phyloP scores from a whole-genome alignment of 2,329 filamentous ascomycete genomes.

The Shiraia sp. region DNA sequence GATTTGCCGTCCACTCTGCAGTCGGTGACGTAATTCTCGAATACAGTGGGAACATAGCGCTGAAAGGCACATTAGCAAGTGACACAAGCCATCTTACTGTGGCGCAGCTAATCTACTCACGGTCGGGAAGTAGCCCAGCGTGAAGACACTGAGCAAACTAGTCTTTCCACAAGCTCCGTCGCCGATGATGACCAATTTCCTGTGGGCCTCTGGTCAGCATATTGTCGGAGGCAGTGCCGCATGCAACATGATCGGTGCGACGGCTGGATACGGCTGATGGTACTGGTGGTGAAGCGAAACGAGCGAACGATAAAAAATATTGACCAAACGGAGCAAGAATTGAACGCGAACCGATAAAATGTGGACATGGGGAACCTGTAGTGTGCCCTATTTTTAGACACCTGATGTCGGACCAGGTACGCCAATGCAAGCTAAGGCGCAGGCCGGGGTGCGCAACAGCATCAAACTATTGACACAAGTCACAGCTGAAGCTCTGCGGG shows the following conservation, averaged over 20 bases:
- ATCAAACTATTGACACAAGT: constrained; percentile 26
- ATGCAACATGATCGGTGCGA: constrained; percentile 18
- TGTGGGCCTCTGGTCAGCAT: constrained; percentile 48
- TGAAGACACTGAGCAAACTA: constrained; percentile 95
- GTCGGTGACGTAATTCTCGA: constrained; percentile 99
- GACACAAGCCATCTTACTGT: constrained; percentile 15
- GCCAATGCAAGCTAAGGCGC: constrained; percentile 45
- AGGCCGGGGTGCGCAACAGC: constrained; percentile 29
- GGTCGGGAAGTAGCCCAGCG: constrained; percentile 94
- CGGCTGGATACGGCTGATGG: constrained; percentile 12
- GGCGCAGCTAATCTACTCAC: constrained; percentile 60
- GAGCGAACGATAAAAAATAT: constrained; percentile 8
- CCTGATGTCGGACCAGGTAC: constrained; percentile 40
- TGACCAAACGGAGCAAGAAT: constrained; percentile 19
- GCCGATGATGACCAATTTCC: constrained; percentile 95
- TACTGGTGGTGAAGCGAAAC: constrained; percentile 9
- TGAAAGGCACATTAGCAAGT: constrained; percentile 30
- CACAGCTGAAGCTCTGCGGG: constrained; percentile 11
- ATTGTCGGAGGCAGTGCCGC: constrained; percentile 8
- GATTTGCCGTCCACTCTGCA: constrained; percentile 97
- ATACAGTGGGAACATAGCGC: constrained; percentile 75
- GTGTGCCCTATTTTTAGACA: constrained; percentile 42
- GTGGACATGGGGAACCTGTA: constrained; percentile 38
- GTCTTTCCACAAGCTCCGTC: constrained; percentile 99
- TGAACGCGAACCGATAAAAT: constrained; percentile 38